These are phyloP conservation scores for Phaeophleospora eucalypticola DNA, from an alignment of 2,329 filamentous ascomycete species.

Conservation along the genomic window DNA sequence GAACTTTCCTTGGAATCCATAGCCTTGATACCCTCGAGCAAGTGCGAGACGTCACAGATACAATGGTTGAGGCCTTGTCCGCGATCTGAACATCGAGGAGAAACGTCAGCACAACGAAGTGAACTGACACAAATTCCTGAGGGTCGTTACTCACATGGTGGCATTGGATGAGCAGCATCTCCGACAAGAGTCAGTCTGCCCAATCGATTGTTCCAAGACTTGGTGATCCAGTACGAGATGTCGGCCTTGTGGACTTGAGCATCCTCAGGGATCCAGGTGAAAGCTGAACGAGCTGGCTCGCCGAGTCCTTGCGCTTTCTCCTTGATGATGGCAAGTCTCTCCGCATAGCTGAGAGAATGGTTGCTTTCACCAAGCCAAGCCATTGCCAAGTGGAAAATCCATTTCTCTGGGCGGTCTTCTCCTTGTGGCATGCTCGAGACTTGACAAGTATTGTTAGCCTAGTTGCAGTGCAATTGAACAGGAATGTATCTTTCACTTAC, in stretches of 20 bases:
- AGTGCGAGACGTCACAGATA: conserved; percentile 4
- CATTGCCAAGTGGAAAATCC: conserved; percentile 10
- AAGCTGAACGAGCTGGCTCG: conserved; percentile 8
- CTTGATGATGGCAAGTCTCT: conserved; percentile 10
- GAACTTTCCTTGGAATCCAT: background rate
- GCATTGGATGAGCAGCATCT: conserved; percentile 7
- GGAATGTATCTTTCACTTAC: no score
- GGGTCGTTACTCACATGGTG: conserved; percentile 2
- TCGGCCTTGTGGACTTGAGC: conserved; percentile 6
- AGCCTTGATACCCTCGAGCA: conserved; percentile 1
- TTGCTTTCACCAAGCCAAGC: conserved; percentile 5
- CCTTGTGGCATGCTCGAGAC: conserved; percentile 9
- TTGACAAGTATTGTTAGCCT: background rate
- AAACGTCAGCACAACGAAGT: background rate
- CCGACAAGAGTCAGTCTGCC: conserved; percentile 5
- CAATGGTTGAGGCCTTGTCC: conserved; percentile 12
- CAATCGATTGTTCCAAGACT: conserved; percentile 5
- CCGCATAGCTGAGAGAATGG: conserved; percentile 4
- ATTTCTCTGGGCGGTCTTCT: conserved; percentile 7
- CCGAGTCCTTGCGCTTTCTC: conserved; percentile 4
- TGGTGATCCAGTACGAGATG: conserved; percentile 9
- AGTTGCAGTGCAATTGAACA: background rate
- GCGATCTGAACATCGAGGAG: background rate
- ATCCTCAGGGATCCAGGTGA: conserved; percentile 9
- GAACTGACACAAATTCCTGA: background rate